phyloP scores from a whole-genome alignment of 2,329 filamentous ascomycete genomes.

The Metarhizium sp. region DNA sequence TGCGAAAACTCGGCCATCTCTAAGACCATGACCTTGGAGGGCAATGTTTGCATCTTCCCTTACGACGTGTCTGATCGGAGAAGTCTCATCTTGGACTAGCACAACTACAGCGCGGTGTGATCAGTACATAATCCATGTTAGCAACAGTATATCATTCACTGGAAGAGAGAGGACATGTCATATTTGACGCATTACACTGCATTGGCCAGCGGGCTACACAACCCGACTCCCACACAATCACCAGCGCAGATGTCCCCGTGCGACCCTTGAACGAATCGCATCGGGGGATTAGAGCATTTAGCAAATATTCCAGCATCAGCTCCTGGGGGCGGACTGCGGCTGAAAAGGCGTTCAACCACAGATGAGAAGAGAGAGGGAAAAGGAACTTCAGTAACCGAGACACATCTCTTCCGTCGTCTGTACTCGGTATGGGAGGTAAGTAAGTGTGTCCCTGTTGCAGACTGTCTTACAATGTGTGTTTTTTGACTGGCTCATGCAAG shows the following conservation, averaged over 20 bases:
- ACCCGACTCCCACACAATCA: constrained; percentile 1
- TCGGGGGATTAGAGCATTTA: background rate
- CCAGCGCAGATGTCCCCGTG: background rate
- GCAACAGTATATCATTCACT: background rate
- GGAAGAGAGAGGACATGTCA: background rate
- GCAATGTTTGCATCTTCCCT: background rate
- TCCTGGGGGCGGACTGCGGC: constrained; percentile 1
- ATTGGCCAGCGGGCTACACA: constrained; percentile 29
- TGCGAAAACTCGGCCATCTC: background rate
- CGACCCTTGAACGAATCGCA: background rate
- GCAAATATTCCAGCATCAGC: constrained; percentile 17
- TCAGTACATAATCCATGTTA: background rate
- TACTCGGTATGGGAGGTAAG: background rate
- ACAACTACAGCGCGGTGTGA: background rate
- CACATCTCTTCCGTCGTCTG: background rate
- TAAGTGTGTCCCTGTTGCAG: background rate
- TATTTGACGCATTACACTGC: background rate
- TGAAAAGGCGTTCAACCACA: background rate
- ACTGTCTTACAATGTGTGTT: background rate
- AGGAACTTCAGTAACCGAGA: background rate
- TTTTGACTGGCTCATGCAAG: background rate
- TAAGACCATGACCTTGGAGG: background rate
- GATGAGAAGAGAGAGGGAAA: background rate
- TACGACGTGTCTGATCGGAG: background rate
- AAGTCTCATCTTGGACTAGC: background rate